Conservation (phyloP, 2,329 filamentous ascomycete species). For the Drechslera avenae region DNA sequence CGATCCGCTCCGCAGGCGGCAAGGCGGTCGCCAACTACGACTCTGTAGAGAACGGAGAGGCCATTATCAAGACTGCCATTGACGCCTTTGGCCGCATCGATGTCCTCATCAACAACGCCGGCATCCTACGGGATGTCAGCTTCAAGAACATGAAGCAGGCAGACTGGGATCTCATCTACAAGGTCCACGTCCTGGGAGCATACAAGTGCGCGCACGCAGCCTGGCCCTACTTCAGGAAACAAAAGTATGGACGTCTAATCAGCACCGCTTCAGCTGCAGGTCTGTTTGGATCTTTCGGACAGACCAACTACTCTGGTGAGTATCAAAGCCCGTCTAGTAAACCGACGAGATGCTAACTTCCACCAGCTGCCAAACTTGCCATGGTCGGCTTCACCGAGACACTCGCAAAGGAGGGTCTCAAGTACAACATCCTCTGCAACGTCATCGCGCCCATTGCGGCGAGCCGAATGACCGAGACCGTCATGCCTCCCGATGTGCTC, state of each 20-base stretch:
- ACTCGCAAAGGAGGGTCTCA: constrained; percentile 92
- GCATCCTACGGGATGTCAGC: constrained; percentile 90
- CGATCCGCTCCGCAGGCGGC: constrained; percentile 85
- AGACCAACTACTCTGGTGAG: constrained; percentile 87
- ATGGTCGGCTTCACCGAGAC: constrained; percentile 98
- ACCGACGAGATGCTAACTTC: constrained; percentile 29
- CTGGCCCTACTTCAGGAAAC: constrained; percentile 97
- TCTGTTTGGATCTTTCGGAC: constrained; percentile 93
- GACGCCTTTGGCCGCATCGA: constrained; percentile 85
- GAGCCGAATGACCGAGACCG: constrained; percentile 91
- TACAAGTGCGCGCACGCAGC: constrained; percentile 96
- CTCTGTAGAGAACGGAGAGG: constrained; percentile 88
- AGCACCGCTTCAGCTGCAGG: constrained; percentile 97
- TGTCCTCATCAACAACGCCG: constrained; percentile 96
- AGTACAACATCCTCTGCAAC: constrained; percentile 97
- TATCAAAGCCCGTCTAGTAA: neutral
- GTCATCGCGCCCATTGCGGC: constrained; percentile 95
- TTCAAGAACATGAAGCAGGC: constrained; percentile 99
- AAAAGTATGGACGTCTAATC: constrained; percentile 96
- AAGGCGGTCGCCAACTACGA: constrained; percentile 99
- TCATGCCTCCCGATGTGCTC: constrained; percentile 93
- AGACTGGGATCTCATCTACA: constrained; percentile 95
- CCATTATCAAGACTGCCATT: constrained; percentile 89
- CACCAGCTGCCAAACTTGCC: constrained; percentile 82
- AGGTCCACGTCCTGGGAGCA: constrained; percentile 88